Base-by-base conservation (phyloP, 768 basidiomycete genomes). In the Mrakia blollopis region DNA sequence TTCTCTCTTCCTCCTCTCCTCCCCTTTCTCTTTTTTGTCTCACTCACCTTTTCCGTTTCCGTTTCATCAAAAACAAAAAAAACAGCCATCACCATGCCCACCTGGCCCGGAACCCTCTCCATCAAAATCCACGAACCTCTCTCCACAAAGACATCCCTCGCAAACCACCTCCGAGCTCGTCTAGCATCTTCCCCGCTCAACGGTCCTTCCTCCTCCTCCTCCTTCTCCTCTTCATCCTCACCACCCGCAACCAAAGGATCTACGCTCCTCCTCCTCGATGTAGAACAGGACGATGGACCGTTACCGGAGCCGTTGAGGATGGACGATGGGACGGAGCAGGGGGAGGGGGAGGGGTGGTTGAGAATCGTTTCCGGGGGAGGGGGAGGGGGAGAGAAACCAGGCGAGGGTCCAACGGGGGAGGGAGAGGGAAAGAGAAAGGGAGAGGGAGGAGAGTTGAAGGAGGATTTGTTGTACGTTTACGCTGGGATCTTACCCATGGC, bases 391-490 rank as follows among this genome's bases (percentile, higher is more conserved):
- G 6, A n/a, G 3, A 18, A 44, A 44, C 44, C n/a, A n/a, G n/a
- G n/a, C n/a, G n/a, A n/a, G n/a, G n/a, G n/a, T n/a, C n/a, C n/a
- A n/a, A n/a, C n/a, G n/a, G n/a, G n/a, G n/a, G 44, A 44, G 44
- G 30, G 23, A 25, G 32, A 25, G 6, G 25, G 18, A 18, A 41
- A n/a, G 35, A 23, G 21, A 39, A 65, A 69, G 37, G 41, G 37
- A 69, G 32, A 3, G n/a, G n/a, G n/a, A n/a, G n/a, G n/a, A n/a
- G n/a, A n/a, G n/a, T n/a, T n/a, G 37, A 63, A 50, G 23, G 79
- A 83, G 60, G 83, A 81, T 0, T 77, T 83, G 23, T 75, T 83
- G 18, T 83, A 83, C 72, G 78, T 82, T 75, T 83, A 83, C 82
- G 62, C 73, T 21, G 73, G 73, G 2, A 32, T 65, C 18, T 30